Evolutionary conservation across 495 filamentous ascomycete species (phyloP).

Genomic region (Podospora comata): DNA sequence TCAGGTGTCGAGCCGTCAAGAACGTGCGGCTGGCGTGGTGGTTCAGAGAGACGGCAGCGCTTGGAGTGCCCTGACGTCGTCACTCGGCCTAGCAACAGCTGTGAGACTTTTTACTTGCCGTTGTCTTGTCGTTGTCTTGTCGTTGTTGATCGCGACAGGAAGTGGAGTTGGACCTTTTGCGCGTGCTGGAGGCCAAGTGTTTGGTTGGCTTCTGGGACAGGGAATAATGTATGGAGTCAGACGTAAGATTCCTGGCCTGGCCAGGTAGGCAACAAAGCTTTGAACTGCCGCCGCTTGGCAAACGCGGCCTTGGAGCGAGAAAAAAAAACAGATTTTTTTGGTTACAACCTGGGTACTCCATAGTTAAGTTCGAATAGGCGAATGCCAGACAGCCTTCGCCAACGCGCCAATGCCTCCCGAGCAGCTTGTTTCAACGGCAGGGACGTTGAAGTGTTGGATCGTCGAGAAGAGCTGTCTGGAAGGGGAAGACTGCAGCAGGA

Average conservation of each 20-base stretch:
- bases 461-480: background rate
- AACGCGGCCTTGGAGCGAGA: background rate
- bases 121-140: background rate
- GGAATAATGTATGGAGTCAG: background rate
- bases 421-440: background rate
- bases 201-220: conserved; percentile 4
- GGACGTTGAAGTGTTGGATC: background rate
- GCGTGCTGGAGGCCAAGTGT: conserved; percentile 3
- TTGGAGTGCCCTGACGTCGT: conserved; percentile 3
- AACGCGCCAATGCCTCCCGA: background rate
- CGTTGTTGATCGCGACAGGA: background rate
- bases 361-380: too few species aligned
- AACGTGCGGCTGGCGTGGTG: conserved; percentile 1
- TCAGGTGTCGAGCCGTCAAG: background rate
- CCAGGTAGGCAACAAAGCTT: background rate
- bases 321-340: background rate
- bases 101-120: background rate
- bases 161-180: background rate
- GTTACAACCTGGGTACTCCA: background rate
- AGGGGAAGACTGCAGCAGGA: background rate
- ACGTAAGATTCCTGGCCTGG: conserved; percentile 1
- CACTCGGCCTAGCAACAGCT: background rate
- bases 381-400: too few species aligned
- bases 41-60: conserved; percentile 1
- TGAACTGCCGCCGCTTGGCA: conserved; percentile 9